Evolutionary conservation across 1,284 basidiomycete genomes (phyloP).

Genomic region (Fomitopsis schrenkii): DNA sequence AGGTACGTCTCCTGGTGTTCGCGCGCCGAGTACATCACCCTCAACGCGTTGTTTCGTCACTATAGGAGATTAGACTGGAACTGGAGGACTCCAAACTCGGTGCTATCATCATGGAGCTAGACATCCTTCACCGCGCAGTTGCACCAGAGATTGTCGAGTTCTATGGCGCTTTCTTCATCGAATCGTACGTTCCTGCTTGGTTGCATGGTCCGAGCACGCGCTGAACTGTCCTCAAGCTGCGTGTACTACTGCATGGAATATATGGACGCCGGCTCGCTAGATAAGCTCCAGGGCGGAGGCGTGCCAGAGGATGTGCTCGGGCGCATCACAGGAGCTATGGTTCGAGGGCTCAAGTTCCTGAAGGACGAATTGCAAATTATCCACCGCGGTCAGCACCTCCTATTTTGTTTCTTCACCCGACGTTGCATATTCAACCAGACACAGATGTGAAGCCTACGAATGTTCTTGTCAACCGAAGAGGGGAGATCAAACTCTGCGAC

Average conservation of each 20-base stretch:
- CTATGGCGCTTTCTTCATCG: constrained; percentile 98
- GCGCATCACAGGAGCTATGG: constrained; percentile 79
- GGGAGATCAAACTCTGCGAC: constrained; percentile 93
- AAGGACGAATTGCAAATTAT: constrained; percentile 98
- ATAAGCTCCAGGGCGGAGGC: constrained; percentile 72
- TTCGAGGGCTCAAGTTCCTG: constrained; percentile 90
- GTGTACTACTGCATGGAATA: constrained; percentile 99
- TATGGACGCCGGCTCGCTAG: constrained; percentile 95
- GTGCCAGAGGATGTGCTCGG: constrained; percentile 87
- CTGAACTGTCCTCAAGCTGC: constrained; percentile 16
- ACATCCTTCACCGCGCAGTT: constrained; percentile 92
- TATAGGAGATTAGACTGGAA: constrained; percentile 95
- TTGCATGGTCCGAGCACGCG: not conserved
- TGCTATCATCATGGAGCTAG: constrained; percentile 98
- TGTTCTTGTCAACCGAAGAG: constrained; percentile 86
- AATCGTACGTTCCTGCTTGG: constrained; percentile 66
- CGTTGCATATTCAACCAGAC: not conserved
- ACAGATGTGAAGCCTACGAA: constrained; percentile 97
- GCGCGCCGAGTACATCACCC: not conserved
- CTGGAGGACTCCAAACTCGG: constrained; percentile 93
- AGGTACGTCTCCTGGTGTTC: constrained; percentile 48
- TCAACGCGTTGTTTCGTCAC: constrained; percentile 1
- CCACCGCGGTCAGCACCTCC: constrained; percentile 68
- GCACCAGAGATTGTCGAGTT: constrained; percentile 96
- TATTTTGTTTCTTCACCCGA: not conserved